Conservation (phyloP, 2,329 filamentous ascomycete genomes). For the Phialophora macrospora region DNA sequence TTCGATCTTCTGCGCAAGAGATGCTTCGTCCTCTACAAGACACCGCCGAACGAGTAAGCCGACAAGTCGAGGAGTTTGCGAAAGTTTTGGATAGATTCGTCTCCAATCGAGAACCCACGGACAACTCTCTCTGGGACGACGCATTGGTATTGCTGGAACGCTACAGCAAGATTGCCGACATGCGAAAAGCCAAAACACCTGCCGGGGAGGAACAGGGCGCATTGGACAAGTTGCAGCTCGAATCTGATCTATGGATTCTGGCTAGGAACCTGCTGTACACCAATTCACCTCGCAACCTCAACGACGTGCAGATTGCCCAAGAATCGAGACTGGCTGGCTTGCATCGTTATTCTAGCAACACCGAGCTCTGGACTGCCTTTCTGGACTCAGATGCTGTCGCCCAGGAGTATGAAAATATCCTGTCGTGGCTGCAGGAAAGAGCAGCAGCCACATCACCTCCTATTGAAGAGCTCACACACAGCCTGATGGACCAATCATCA, state of each 20-base stretch:
- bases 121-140: conserved; percentile 56
- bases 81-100: conserved; percentile 77
- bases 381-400: conserved; percentile 73
- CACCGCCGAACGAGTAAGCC: conserved; percentile 71
- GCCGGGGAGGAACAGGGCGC: conserved; percentile 42
- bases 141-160: conserved; percentile 70
- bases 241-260: conserved; percentile 78
- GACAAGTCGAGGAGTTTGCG: conserved; percentile 86
- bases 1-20: conserved; percentile 48
- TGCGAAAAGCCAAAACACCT: conserved; percentile 43
- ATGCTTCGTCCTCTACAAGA: conserved; percentile 65
- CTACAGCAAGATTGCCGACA: conserved; percentile 64
- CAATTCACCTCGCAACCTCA: conserved; percentile 64
- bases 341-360: conserved; percentile 63
- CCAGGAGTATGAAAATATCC: conserved; percentile 75
- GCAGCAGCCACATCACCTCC: conserved; percentile 70
- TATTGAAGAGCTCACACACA: conserved; percentile 75
- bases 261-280: conserved; percentile 70
- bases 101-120: conserved; percentile 47
- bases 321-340: conserved; percentile 50
- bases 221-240: conserved; percentile 74
- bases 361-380: conserved; percentile 74
- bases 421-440: conserved; percentile 80
- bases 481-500: conserved; percentile 76
- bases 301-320: conserved; percentile 48